Base-by-base conservation (phyloP, 768 basidiomycete genomes). In the Saitozyma podzolica region DNA sequence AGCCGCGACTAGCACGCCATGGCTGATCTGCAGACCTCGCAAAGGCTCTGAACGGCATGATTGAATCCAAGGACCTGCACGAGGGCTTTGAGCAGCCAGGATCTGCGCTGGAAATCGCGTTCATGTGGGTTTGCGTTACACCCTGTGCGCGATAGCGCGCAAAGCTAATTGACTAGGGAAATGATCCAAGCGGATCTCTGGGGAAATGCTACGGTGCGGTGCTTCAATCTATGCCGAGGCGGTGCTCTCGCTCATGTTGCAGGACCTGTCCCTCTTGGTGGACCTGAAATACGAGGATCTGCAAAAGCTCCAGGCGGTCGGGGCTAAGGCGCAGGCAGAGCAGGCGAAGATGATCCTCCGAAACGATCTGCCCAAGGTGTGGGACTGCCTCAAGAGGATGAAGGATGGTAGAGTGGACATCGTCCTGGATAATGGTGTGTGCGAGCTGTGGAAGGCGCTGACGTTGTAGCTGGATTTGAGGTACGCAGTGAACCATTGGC, bases 231-330 rank as follows among this genome's bases (percentile, higher is more conserved):
- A 41, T 43, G 19, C n/a, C 11, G 54, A 20, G 40, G 6, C 49
- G 20, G 43, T 19, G 11, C 14, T n/a, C 20, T 10, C 16, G 40
- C 66, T 56, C 37, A 49, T 49, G 9, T 13, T 19, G 29, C 58
- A 91, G 88, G 95, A 99, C 78, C 83, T 97, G 5, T 94, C 92
- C 0, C 85, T 98, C 11, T 83, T 98, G 37, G 92, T 92, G 0
- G 89, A 92, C 69, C 80, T 96, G 58, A 87, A 89, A 0, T 85
- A 88, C 40, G 85, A 86, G 7, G 92, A 97, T 70, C 90, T 97
- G 16, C 85, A 88, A 57, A 80, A 87, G 66, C 82, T 97, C 2
- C 95, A 99, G 78, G 81, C 86, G 0, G 90, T 92, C 3, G 91
- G 89, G 6, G 85, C 84, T 57, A 88, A 89, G n/a, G 88, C 89